Evolutionary conservation across 2,329 filamentous ascomycete genomes (phyloP).

Genomic region (Penicillium sp.): DNA sequence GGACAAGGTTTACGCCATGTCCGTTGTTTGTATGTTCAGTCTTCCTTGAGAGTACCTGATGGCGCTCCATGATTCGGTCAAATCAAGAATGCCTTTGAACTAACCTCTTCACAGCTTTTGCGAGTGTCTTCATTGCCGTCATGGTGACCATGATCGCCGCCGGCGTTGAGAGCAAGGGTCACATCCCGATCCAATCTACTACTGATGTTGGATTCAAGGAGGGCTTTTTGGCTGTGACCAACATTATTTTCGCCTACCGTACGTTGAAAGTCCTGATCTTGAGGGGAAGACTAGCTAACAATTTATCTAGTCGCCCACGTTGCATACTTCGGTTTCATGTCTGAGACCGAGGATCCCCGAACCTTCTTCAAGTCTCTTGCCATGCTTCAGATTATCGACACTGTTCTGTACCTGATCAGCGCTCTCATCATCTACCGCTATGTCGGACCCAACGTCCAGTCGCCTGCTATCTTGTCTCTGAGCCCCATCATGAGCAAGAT

Average conservation of each 20-base stretch:
- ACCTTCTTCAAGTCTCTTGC: slow-evolving; percentile 64
- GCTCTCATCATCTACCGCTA: slow-evolving; percentile 69
- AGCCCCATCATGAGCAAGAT: slow-evolving; percentile 59
- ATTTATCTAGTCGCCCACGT: slow-evolving; percentile 53
- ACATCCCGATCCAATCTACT: slow-evolving; percentile 36
- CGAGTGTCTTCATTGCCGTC: slow-evolving; percentile 64
- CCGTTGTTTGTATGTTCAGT: slow-evolving; percentile 52
- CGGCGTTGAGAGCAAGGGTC: slow-evolving; percentile 51
- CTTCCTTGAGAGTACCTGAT: not conserved
- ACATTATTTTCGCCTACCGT: slow-evolving; percentile 71
- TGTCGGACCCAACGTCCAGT: slow-evolving; percentile 60
- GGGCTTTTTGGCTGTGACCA: slow-evolving; percentile 62
- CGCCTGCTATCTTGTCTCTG: slow-evolving; percentile 66
- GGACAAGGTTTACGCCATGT: slow-evolving; percentile 61
- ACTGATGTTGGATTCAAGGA: slow-evolving; percentile 50
- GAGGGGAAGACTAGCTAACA: not conserved
- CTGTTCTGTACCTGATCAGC: slow-evolving; percentile 64
- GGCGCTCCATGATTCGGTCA: not conserved
- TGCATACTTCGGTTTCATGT: slow-evolving; percentile 67
- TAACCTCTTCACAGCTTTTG: slow-evolving; percentile 49
- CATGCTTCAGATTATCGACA: slow-evolving; percentile 61
- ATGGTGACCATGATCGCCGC: slow-evolving; percentile 67
- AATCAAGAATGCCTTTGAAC: not conserved
- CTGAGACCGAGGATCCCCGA: slow-evolving; percentile 62
- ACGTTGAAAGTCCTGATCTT: slow-evolving; percentile 3